Evolutionary conservation across 345 rosid genomes (phyloP), one percentile per base, ranked within the genome.

Genomic region (Ceriops tagal): DNA sequence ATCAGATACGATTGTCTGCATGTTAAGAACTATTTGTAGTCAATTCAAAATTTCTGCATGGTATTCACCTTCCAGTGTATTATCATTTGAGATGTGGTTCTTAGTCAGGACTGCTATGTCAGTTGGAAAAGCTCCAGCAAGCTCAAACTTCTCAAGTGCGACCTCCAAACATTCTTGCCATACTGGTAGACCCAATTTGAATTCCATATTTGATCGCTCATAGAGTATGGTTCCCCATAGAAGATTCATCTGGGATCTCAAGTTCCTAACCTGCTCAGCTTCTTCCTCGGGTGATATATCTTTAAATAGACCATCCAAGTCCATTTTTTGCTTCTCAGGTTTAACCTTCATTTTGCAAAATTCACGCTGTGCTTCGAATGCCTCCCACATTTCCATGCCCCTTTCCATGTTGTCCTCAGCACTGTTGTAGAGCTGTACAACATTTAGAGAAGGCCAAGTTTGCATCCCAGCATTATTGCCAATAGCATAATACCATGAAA

Each of bases 191-290:
- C 80, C 97, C 39, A 91, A 63, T 73, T 87, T 93, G 82, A 75
- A 91, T 81, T 95, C 99, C 83, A 91, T 86, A 56, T 86, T 73
- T 13, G 97, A 91, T 24, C 91, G 82, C 83, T 93, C 96, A 31
- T 89, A 93, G n/a, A 91, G 88, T 68, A 93, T 82, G 68, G 86
- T 81, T n/a, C 96, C 96, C 82, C 90, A 83, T 43, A 89, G 79
- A 67, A 91, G 83, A 74, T 89, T 85, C 65, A 95, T 83, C 82
- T 83, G 91, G n/a, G 90, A 82, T 60, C 83, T 81, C 73, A 84
- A 66, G 55, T 30, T 76, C 56, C 61, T 69, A 53, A 74, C 79
- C 80, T 79, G 83, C 75, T 84, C 83, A 69, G 77, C 69, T 63
- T 79, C 89, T 80, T 86, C 89, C 57, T 83, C 84, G 28, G 64